These are phyloP conservation scores for Termitomyces bulborhizus DNA, from an alignment of 768 basidiomycete species.

Conservation along the genomic window DNA sequence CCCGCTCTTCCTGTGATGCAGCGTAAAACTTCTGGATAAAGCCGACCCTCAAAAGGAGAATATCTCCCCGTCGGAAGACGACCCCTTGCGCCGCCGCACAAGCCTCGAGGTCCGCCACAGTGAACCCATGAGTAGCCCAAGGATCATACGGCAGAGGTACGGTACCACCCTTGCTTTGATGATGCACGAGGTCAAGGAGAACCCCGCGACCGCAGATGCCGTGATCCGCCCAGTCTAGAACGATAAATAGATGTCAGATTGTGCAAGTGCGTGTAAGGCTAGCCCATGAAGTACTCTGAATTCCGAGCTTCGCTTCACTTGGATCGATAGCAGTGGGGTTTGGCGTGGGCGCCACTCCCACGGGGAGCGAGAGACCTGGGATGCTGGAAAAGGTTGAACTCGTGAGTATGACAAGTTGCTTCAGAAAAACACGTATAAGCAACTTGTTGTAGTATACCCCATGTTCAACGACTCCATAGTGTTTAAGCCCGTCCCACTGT, in stretches of 20 bases:
- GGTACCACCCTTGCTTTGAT: conserved; percentile 33
- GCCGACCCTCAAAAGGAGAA: conserved; percentile 54
- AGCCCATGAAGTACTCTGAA: conserved; percentile 52
- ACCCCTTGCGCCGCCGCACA: conserved; percentile 57
- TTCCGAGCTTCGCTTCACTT: conserved; percentile 45
- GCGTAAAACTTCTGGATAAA: conserved; percentile 53
- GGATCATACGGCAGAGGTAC: conserved; percentile 52
- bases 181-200: conserved; percentile 55
- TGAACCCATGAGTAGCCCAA: conserved; percentile 49
- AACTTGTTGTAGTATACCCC: conserved; percentile 62
- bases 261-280: background rate
- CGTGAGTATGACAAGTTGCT: background rate
- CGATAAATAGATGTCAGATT: background rate
- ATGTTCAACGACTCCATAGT: conserved; percentile 48
- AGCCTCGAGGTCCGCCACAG: conserved; percentile 48
- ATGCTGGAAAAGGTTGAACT: conserved; percentile 25
- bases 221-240: conserved; percentile 61
- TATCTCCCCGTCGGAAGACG: conserved; percentile 51
- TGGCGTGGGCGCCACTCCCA: conserved; percentile 39
- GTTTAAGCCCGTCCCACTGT: conserved; percentile 65
- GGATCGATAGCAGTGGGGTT: conserved; percentile 45
- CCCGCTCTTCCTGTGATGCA: conserved; percentile 36
- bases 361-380: conserved; percentile 33
- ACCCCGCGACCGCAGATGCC: conserved; percentile 68
- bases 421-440: background rate